Base-by-base conservation (phyloP, 495 filamentous ascomycete genomes). In the Penicillium coffeae region DNA sequence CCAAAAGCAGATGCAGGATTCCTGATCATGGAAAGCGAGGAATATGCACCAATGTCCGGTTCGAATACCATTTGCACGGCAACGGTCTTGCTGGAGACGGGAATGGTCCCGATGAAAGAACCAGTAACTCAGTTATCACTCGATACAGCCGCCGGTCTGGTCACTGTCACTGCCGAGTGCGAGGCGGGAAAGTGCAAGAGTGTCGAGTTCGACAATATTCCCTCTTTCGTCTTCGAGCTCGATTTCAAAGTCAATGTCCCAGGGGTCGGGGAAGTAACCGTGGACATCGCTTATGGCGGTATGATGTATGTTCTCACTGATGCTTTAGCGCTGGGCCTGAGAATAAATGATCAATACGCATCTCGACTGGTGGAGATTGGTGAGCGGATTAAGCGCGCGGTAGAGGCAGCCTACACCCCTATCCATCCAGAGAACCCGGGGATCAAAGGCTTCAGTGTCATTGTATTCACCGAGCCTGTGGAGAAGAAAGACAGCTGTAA, bases 21-120 rank as follows among this genome's bases (percentile, higher is more conserved):
- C 49, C 16, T 71, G 35, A 69, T 69, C 42, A 67, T 71, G 63
- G 68, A 71, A 42, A 65, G 62, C 48, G 60, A 71, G 15, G 65
- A 71, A 33, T 69, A 67, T 32, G 49, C 64, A 3, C 60, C 65
- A 9, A 71, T 71, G 68, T 69, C 65, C 3, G 68, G 68, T 3
- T 56, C 55, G 2, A 71, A 71, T 21, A 64, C 52, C 8, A 71
- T 71, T 39, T 64, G 55, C 34, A 67, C 64, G 1, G 50, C 62
- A 16, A 69, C 68, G 0, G 65, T 65, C 13, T 48, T 70, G 13
- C 27, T 70, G 36, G 67, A 70, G 36, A 70, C 61, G 1, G 63
- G 65, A 7, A 69, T 70, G 61, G 51, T 70, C n/a, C 37, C 42
- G 1, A 70, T 70, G 65, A 55, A 62, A 40, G 66, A 69, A 38